phyloP scores from a whole-genome alignment of 192 early-diverging fungal species.

The Backusella liffmaniae region DNA sequence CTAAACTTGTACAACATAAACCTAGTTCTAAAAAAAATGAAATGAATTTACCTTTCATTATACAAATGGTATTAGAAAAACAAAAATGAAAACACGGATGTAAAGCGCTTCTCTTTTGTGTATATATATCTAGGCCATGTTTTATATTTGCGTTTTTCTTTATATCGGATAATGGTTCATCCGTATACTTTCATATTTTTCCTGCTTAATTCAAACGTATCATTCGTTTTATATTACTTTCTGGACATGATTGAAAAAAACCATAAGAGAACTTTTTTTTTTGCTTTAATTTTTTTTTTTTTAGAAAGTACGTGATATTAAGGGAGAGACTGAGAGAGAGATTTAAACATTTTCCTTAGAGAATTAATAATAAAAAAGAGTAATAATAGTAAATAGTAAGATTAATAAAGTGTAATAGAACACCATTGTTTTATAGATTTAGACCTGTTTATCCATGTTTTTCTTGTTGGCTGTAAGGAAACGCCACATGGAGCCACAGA shows the following conservation, averaged over 20 bases:
- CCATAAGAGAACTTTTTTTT: background rate
- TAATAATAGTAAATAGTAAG: background rate
- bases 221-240: background rate
- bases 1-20: no score
- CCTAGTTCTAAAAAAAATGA: no score
- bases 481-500: constrained; percentile 3
- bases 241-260: background rate
- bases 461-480: background rate
- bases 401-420: background rate
- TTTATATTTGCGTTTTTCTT: no score
- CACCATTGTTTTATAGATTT: background rate
- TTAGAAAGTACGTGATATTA: background rate
- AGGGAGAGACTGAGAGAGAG: background rate
- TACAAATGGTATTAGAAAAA: no score
- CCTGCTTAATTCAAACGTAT: no score
- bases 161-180: no score
- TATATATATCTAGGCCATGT: no score
- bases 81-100: no score
- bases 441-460: background rate
- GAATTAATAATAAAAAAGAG: background rate
- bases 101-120: no score
- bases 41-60: no score
- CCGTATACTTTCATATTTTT: no score
- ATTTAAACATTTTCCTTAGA: background rate
- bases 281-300: background rate